These are phyloP conservation scores for Cystoisospora suis DNA, from an alignment of 169 alveolate genomes.

Conservation along the genomic window DNA sequence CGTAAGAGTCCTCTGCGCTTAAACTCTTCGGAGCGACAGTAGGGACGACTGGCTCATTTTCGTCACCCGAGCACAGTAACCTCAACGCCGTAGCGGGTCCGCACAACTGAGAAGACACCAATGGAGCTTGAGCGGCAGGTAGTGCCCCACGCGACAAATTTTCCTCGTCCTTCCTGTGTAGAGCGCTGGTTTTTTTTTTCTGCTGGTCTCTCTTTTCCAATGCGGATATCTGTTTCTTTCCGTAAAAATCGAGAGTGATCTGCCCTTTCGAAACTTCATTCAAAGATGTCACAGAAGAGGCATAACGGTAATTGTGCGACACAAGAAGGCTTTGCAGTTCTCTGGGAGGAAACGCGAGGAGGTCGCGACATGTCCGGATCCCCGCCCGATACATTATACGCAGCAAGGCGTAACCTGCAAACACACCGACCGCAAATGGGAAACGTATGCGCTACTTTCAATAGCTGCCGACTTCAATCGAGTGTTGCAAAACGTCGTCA, in stretches of 20 bases:
- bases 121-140: not conserved
- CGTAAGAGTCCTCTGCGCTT: slow-evolving; percentile 39
- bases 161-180: no score
- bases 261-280: no score
- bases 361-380: not conserved
- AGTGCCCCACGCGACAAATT: not conserved
- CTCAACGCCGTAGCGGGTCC: not conserved
- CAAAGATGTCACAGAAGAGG: no score
- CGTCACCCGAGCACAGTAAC: slow-evolving; percentile 21
- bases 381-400: slow-evolving; percentile 5
- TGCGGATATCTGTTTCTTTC: no score
- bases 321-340: not conserved
- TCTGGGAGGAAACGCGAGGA: not conserved
- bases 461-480: no score
- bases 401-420: not conserved
- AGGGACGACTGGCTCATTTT: not conserved
- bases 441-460: no score
- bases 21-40: slow-evolving; percentile 27
- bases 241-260: no score
- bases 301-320: not conserved
- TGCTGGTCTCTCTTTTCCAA: no score
- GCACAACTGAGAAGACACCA: not conserved
- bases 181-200: no score
- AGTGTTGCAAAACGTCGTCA: no score
- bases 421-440: no score